Evolutionary conservation across 768 basidiomycete species (phyloP).

Genomic region (Tricholoma hemisulphureum): DNA sequence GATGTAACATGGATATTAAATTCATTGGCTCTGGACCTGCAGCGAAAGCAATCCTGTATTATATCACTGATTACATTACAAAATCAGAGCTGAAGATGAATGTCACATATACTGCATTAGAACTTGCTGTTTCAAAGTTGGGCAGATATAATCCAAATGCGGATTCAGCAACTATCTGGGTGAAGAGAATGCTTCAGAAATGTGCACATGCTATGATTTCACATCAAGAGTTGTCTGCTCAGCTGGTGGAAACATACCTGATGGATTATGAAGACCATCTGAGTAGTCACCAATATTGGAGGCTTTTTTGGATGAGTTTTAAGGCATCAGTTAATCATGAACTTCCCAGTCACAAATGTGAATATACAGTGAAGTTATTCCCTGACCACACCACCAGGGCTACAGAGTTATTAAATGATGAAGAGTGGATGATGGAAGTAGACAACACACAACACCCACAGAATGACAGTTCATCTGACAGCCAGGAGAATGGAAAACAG

Average conservation of each 20-base stretch:
- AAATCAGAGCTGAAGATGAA: conserved; percentile 42
- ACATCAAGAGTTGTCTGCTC: conserved; percentile 38
- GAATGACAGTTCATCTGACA: too few relatives aligned
- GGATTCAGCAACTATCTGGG: conserved; percentile 14
- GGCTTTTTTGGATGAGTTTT: conserved; percentile 36
- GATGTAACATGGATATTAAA: conserved; percentile 50
- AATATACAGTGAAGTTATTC: too few relatives aligned
- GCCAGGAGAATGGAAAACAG: too few relatives aligned
- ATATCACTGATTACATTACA: conserved; percentile 50
- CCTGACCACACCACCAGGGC: too few relatives aligned
- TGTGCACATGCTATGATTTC: conserved; percentile 28
- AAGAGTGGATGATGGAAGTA: too few relatives aligned
- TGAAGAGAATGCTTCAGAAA: conserved; percentile 36
- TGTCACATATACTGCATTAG: conserved; percentile 38
- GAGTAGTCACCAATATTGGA: conserved; percentile 33
- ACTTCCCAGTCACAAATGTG: conserved; percentile 25
- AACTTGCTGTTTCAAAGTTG: conserved; percentile 32
- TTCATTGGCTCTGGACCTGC: conserved; percentile 39
- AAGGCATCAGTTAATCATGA: conserved; percentile 23
- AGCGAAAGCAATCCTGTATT: conserved; percentile 43
- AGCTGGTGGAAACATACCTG: conserved; percentile 35
- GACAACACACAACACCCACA: too few relatives aligned
- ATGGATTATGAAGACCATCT: conserved; percentile 35
- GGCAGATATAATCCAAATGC: conserved; percentile 18
- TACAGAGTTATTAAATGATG: too few relatives aligned